Evolutionary conservation across 1,284 basidiomycete genomes (phyloP).

Genomic region (Anthracocystis setariae): DNA sequence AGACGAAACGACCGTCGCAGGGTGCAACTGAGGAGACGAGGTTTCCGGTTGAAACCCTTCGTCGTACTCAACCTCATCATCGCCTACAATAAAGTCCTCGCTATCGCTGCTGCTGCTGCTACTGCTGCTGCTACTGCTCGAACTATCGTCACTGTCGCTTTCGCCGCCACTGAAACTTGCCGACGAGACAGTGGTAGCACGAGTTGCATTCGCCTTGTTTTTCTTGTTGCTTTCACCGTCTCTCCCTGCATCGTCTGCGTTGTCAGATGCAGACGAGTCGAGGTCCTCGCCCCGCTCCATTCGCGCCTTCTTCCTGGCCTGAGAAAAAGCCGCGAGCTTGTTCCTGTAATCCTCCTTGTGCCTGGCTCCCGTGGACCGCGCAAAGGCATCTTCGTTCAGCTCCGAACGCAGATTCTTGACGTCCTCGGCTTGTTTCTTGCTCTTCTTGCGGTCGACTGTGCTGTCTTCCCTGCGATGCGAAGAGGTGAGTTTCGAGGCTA

Average conservation of each 20-base stretch:
- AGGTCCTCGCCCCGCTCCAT: conserved; percentile 20
- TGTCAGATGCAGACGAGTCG: conserved; percentile 4
- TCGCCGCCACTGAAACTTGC: conserved; percentile 2
- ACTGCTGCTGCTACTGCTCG: conserved; percentile 4
- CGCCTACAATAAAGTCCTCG: conserved; percentile 33
- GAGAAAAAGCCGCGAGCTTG: conserved; percentile 26
- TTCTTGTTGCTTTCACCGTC: neutral
- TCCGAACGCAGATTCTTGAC: conserved; percentile 38
- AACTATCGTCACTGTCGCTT: conserved; percentile 7
- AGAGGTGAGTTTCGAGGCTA: neutral
- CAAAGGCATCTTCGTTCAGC: conserved; percentile 52
- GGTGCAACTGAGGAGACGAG: neutral
- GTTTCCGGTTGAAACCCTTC: conserved; percentile 13
- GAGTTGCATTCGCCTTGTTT: conserved; percentile 4
- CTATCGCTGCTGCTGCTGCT: conserved; percentile 20
- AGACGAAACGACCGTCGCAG: neutral
- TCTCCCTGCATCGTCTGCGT: neutral
- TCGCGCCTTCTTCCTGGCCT: conserved; percentile 30
- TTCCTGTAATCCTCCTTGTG: conserved; percentile 40
- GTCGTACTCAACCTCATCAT: conserved; percentile 44
- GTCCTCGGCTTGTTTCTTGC: conserved; percentile 21
- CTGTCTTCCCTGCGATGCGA: neutral
- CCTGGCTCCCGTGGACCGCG: conserved; percentile 32
- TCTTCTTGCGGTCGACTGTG: conserved; percentile 7
- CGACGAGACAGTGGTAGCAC: conserved; percentile 3